Percentiles rank a stretch among this genome's conserved stretches.
Evolutionary conservation across 345 rosid genomes (phyloP).

Genomic region (Citropsis articulata): DNA sequence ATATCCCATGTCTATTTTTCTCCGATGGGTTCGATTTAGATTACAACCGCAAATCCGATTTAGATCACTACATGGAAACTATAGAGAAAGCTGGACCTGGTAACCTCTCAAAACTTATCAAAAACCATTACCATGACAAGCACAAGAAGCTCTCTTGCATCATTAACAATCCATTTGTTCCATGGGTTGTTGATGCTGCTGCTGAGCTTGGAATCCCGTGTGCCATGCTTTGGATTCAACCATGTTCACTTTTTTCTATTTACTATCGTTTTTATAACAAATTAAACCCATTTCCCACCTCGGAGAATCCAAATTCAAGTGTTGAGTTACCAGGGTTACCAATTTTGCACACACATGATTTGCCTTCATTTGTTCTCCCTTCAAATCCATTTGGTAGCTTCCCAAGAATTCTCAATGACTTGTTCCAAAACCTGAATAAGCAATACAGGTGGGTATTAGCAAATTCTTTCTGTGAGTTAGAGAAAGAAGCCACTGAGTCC

Average conservation of each 20-base stretch:
- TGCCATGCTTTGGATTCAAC: conserved; percentile 60
- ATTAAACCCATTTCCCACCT: conserved; percentile 30
- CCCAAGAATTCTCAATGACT: conserved; percentile 11
- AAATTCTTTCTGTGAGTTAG: conserved; percentile 46
- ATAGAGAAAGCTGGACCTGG: conserved; percentile 32
- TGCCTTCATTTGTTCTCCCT: conserved; percentile 51
- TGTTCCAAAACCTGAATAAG: conserved; percentile 30
- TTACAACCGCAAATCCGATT: conserved; percentile 29
- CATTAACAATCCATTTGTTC: conserved; percentile 44
- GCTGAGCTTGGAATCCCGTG: conserved; percentile 33
- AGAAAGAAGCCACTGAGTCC: conserved; percentile 35
- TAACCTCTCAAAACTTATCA: conserved; percentile 34
- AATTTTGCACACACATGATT: conserved; percentile 27
- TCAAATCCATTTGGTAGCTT: conserved; percentile 28
- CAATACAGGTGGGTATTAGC: conserved; percentile 38
- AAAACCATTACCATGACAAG: conserved; percentile 17
- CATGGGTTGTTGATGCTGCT: conserved; percentile 50
- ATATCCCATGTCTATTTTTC: conserved; percentile 37
- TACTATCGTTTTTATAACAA: conserved; percentile 41
- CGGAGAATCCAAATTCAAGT: conserved; percentile 20
- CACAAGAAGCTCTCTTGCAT: conserved; percentile 40
- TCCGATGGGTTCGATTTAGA: conserved; percentile 45
- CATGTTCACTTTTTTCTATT: conserved; percentile 38
- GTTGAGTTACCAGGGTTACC: conserved; percentile 46
- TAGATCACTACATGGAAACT: conserved; percentile 37